A percentile compares a stretch with the other conserved stretches of the same genome.
Evolutionary conservation across 345 rosid genomes (phyloP).

Genomic region (Iberis pinnata): DNA sequence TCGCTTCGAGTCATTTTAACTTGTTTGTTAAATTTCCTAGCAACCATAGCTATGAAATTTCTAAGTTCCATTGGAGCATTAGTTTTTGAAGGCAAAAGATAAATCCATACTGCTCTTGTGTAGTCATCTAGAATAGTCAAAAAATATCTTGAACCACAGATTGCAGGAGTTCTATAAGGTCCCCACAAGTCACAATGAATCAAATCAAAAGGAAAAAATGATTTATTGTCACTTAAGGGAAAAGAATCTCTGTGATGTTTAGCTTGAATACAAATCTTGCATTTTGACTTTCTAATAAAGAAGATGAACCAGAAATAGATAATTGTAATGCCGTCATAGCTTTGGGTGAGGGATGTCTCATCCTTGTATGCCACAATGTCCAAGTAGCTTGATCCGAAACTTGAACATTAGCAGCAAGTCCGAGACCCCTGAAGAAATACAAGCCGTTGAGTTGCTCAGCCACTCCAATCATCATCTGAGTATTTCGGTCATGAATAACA

Average conservation of each 20-base stretch:
- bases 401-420: no score
- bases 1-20: no score
- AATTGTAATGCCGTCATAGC: neutral
- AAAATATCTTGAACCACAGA: no score
- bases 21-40: no score
- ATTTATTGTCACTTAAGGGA: neutral
- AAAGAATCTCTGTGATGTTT: neutral
- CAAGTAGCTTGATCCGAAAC: no score
- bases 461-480: neutral
- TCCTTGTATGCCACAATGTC: neutral
- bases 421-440: neutral
- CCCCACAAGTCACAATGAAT: neutral
- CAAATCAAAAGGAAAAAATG: neutral
- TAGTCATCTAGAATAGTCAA: no score
- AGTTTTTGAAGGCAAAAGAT: no score
- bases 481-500: neutral
- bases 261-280: neutral
- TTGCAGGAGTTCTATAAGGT: neutral
- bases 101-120: no score
- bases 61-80: no score
- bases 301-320: neutral
- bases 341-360: neutral
- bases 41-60: no score
- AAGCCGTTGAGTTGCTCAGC: neutral
- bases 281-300: neutral